Evolutionary conservation across 306 rosid genomes (phyloP), one percentile per base, ranked within the genome.

Genomic region (Cucurbita argyrosperma): DNA sequence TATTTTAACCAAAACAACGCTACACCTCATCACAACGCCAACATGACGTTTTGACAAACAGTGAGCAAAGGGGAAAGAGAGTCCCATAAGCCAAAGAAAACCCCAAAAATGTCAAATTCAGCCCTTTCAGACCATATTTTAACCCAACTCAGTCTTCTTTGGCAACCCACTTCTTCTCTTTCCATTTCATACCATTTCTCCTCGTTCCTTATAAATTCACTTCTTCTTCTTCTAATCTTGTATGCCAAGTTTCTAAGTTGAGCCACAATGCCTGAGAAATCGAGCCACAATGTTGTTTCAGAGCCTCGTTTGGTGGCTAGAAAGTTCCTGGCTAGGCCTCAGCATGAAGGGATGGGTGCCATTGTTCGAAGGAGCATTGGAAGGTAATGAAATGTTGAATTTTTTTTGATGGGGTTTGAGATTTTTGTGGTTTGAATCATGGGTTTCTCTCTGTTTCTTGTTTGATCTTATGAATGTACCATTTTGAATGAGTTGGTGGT

Each of bases 341-440:
- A 91, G 76, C 90, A 63, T 78, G 99, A 94, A 81, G 99, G 99
- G 49, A 82, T 82, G 50, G 99, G 97, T 2, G 99, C 99, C 42
- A 83, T 88, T 87, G 99, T 94, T 74, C 84, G 99, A 78, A 89
- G 99, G 80, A 94, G 99, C 90, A 91, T 94, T 61, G 99, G 99
- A 76, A 60, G 99, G 99, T 89, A 80, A 63, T 43, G 13, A 23
- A 23, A 16, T 0, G 47, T 38, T 37, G 11, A 37, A 6, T 14
- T 4, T 16, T 0, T 12, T 9, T 39, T 39, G 0, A 16, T 8
- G 70, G 68, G 68, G 38, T 61, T 61, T 38, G 68, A 61, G 68
- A 3, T 61, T 61, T 61, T 61, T 60, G 66, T 60, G 2, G 46
- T 62, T 62, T 62, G 11, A 12, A 60, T 60, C 45, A 60, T 60